These are phyloP conservation scores for Graphiopsis chlorocephala DNA, from an alignment of 2,329 filamentous ascomycete species.

Conservation along the genomic window DNA sequence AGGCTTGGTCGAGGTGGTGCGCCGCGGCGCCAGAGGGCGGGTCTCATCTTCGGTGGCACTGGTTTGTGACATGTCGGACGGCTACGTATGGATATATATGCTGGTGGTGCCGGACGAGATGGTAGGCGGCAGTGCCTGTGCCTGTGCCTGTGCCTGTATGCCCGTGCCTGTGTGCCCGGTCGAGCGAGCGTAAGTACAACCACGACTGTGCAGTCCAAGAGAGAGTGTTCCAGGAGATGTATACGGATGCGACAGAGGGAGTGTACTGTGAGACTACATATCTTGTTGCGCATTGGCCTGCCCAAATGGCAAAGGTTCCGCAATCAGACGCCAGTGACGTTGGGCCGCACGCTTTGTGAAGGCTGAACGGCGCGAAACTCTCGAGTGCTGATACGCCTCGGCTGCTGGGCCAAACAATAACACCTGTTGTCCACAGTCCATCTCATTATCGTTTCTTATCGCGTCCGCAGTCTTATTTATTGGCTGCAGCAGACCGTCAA, in stretches of 20 bases:
- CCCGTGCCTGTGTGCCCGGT: background rate
- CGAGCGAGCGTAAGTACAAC: background rate
- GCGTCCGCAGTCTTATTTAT: too few relatives aligned
- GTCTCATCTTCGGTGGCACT: background rate
- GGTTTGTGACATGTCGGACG: background rate
- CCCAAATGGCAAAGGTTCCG: background rate
- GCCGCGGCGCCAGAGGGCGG: constrained; percentile 3
- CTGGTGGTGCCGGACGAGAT: background rate
- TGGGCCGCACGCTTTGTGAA: background rate
- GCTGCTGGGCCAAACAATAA: background rate
- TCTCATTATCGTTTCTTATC: too few relatives aligned
- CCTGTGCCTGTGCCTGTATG: too few relatives aligned
- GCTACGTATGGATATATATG: background rate
- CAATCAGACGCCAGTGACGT: background rate
- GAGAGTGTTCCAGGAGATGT: background rate
- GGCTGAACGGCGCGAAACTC: background rate
- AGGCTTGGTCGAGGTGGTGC: background rate
- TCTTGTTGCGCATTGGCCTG: constrained; percentile 3
- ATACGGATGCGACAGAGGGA: background rate
- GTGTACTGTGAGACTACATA: background rate
- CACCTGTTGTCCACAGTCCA: too few relatives aligned
- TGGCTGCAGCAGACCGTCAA: too few relatives aligned
- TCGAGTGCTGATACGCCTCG: background rate
- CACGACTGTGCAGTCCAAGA: background rate
- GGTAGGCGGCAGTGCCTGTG: background rate